Conservation (phyloP, 495 filamentous ascomycete species). For the Aspergillus carlsbadensis region DNA sequence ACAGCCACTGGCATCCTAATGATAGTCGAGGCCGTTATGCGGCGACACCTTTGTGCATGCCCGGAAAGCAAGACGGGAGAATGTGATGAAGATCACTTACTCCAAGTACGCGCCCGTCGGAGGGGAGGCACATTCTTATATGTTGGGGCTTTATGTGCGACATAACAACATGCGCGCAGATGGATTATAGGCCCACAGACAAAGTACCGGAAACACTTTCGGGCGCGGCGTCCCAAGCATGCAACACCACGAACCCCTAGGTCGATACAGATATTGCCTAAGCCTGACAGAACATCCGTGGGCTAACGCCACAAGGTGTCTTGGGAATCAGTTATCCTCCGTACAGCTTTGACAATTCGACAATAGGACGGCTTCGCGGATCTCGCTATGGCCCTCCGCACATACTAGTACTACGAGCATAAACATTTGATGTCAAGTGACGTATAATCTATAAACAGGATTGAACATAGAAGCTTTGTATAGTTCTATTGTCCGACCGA, state of each 20-base stretch:
- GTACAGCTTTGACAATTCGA: no score
- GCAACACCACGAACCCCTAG: background rate
- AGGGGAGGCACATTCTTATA: background rate
- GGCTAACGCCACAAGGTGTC: no score
- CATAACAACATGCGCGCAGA: background rate
- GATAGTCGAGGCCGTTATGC: background rate
- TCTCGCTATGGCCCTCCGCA: no score
- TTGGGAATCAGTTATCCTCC: no score
- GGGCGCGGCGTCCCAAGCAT: background rate
- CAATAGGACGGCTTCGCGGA: no score
- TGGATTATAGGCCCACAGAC: background rate
- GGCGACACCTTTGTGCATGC: background rate
- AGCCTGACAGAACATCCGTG: no score
- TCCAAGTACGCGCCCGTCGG: background rate
- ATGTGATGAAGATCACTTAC: background rate
- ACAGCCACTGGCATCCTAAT: no score
- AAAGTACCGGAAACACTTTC: background rate
- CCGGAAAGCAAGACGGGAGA: background rate
- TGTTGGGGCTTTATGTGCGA: background rate
- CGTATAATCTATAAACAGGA: background rate
- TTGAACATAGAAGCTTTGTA: background rate
- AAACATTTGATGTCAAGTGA: background rate
- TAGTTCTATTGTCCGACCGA: conserved; percentile 2
- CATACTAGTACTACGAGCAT: no score
- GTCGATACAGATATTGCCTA: background rate